Percentiles rank a stretch among this genome's conserved stretches.
Conservation (phyloP, 148 eudicot genomes). For the Agrostemma githago region DNA sequence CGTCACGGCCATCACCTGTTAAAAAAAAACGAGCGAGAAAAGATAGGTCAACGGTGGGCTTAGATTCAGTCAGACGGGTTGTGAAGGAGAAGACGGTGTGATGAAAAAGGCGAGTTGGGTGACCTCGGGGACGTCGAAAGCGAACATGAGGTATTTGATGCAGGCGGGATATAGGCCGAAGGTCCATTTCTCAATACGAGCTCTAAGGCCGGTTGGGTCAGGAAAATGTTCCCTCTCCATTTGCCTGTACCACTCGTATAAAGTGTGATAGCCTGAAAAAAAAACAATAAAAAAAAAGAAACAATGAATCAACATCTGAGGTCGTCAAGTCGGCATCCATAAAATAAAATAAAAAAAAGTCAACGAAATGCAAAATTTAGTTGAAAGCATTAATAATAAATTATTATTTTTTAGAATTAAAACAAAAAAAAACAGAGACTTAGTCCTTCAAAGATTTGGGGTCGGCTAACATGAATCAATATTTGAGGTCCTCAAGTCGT, state of each 20-base stretch:
- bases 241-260: conserved; percentile 89
- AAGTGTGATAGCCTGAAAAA: conserved; percentile 83
- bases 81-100: not conserved
- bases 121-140: conserved; percentile 99
- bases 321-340: too few species aligned
- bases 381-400: too few species aligned
- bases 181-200: conserved; percentile 94
- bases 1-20: conserved; percentile 92
- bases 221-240: conserved; percentile 98
- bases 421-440: too few species aligned
- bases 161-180: conserved; percentile 98
- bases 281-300: not conserved
- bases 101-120: not conserved
- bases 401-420: too few species aligned
- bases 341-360: too few species aligned
- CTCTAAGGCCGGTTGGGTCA: conserved; percentile 92
- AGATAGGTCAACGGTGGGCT: not conserved
- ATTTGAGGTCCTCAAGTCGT: too few species aligned
- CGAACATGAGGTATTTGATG: conserved; percentile 97
- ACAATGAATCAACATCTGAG: too few species aligned
- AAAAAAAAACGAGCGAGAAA: not conserved
- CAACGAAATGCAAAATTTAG: too few species aligned
- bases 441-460: too few species aligned
- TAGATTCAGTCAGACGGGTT: not conserved
- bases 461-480: too few species aligned